Evolutionary conservation across 169 alveolate genomes (phyloP), one percentile per base, ranked within the genome.

Genomic region (Neospora caninum): DNA sequence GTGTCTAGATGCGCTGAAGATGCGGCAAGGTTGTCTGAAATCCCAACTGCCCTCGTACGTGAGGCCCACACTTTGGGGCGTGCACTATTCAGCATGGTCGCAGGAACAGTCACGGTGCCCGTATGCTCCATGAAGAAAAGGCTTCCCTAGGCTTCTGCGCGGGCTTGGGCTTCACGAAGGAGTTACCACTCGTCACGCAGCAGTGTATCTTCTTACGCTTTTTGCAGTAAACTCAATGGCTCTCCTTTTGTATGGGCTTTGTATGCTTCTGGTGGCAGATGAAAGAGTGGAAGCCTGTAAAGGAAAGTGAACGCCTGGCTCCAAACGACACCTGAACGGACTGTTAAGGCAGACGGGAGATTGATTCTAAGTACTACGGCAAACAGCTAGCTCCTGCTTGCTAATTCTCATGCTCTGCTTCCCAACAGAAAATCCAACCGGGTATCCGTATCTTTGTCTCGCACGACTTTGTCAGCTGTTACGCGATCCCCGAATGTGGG

Each of bases 261-360:
- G 4, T 16, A 27, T 64, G n/a, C 20, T 6, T 22, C n/a, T 64
- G 16, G 25, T 64, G n/a, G 64, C 89, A 82, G 89, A 82, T 82
- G 89, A 82, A 43, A 36, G 89, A 82, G 64, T 82, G 89, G 89
- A 82, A 82, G 64, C 89, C 89, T 27, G 89, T 82, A 39, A 82
- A 82, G 36, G 89, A 82, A 43, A 82, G 64, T 43, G 89, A 82
- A 36, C 2, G 89, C 67, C 89, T 82, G 34, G 89, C 89, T 25
- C 89, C 89, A 36, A 82, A 82, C 64, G 89, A 82, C 89, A 82
- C 89, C 41, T 82, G 89, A 82, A 2, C 29, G 10, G 67, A 31
- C 54, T 36, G 34, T 27, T 6, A 42, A 29, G 34, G 22, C 54
- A 31, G 4, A 10, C 53, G 88, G 58, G 34, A 20, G 18, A 18